Evolutionary conservation across 352 stramenopile species (phyloP).

Genomic region (Globisporangium lucens): DNA sequence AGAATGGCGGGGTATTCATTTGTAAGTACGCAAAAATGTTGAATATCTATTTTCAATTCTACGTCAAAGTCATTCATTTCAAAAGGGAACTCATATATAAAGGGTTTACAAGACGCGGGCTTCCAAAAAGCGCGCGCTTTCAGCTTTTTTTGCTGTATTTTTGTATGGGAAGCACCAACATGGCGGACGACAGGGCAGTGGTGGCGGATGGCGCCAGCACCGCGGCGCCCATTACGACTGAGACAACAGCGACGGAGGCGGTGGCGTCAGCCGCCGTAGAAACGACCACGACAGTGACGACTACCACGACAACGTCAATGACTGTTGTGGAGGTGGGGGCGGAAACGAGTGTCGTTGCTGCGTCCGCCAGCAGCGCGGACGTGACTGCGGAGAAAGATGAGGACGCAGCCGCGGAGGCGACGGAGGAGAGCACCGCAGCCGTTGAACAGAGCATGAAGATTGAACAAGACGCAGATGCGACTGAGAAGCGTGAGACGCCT

Average conservation of each 20-base stretch:
- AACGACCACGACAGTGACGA: not conserved
- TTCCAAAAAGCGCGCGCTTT: no score
- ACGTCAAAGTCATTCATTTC: no score
- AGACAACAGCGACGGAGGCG: not conserved
- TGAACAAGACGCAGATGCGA: not conserved
- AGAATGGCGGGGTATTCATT: not conserved
- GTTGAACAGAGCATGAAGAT: not conserved
- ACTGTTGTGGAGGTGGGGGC: not conserved
- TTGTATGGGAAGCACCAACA: slow-evolving; percentile 11
- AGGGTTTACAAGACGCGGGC: no score
- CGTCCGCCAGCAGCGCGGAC: not conserved
- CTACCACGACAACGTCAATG: not conserved
- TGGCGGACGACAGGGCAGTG: not conserved
- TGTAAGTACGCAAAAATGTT: not conserved
- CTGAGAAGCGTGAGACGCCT: not conserved
- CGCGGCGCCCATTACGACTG: not conserved
- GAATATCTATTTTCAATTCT: no score
- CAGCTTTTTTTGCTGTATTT: not conserved
- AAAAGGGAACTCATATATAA: no score
- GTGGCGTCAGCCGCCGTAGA: not conserved
- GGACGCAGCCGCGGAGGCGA: not conserved
- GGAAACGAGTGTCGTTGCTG: not conserved
- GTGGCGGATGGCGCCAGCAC: not conserved
- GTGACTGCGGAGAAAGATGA: not conserved
- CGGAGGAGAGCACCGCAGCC: not conserved